A percentile compares a stretch with the other conserved stretches of the same genome.
Conservation (phyloP, 139 green algal genomes). For the Cymbomonas tetramitiformis region DNA sequence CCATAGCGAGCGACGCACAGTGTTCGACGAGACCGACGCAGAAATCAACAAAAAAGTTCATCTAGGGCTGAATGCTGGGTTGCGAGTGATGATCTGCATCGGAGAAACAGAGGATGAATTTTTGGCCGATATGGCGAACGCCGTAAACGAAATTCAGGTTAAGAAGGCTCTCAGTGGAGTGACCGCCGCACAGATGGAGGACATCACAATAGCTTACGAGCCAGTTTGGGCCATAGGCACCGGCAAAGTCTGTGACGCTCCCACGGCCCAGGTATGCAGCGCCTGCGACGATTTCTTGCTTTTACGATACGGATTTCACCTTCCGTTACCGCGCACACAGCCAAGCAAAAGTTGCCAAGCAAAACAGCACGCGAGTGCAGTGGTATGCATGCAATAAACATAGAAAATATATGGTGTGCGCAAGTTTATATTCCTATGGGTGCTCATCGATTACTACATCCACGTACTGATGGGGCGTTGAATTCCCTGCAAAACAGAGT, state of each 20-base stretch:
- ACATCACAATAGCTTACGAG: constrained; percentile 84
- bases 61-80: constrained; percentile 55
- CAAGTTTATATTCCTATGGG: too few relatives aligned
- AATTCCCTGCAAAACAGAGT: too few relatives aligned
- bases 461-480: too few relatives aligned
- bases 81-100: constrained; percentile 80
- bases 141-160: constrained; percentile 1
- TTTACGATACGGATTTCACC: too few relatives aligned
- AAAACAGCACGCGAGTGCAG: too few relatives aligned
- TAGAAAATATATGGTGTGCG: too few relatives aligned
- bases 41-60: constrained; percentile 59
- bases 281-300: too few relatives aligned
- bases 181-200: constrained; percentile 42
- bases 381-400: too few relatives aligned
- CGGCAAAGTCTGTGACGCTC: too few relatives aligned
- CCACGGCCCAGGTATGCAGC: too few relatives aligned
- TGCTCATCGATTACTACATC: too few relatives aligned
- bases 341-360: too few relatives aligned
- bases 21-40: constrained; percentile 66
- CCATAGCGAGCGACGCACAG: constrained; percentile 63
- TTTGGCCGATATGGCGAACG: constrained; percentile 35
- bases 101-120: constrained; percentile 79
- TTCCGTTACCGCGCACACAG: constrained; percentile 36
- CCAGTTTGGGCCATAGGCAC: constrained; percentile 55
- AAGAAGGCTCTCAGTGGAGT: background rate